phyloP scores from a whole-genome alignment of 345 rosid genomes.

The Fremontodendron californicum region DNA sequence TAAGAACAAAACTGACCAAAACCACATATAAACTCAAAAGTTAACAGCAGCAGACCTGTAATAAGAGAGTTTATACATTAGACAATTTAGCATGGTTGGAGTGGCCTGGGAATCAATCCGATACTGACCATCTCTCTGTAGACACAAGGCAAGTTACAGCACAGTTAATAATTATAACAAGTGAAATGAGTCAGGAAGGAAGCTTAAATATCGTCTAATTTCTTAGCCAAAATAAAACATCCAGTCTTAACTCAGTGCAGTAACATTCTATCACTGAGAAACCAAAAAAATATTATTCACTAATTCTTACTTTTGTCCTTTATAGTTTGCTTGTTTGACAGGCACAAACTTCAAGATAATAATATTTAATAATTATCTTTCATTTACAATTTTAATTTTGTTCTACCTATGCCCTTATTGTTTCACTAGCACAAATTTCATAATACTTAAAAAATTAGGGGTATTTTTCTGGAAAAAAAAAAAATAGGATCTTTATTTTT shows the following conservation, averaged over 20 bases:
- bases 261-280: neutral
- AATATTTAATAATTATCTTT: no score
- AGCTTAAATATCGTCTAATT: no score
- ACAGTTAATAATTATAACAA: conserved; percentile 3
- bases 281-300: neutral
- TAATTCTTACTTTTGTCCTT: no score
- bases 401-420: no score
- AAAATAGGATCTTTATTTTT: no score
- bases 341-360: no score
- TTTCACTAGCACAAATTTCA: neutral
- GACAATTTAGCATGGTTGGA: conserved; percentile 32
- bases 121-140: conserved; percentile 92
- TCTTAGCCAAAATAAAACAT: no score
- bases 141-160: conserved; percentile 10
- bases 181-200: neutral
- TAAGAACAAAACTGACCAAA: neutral
- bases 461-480: no score
- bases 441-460: no score
- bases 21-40: neutral
- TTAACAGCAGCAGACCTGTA: conserved; percentile 58
- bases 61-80: conserved; percentile 96
- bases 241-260: neutral
- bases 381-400: no score
- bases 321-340: no score
- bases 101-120: conserved; percentile 95